These are phyloP conservation scores for Alternaria alternata DNA, from an alignment of 2,329 filamentous ascomycete genomes.

Conservation along the genomic window DNA sequence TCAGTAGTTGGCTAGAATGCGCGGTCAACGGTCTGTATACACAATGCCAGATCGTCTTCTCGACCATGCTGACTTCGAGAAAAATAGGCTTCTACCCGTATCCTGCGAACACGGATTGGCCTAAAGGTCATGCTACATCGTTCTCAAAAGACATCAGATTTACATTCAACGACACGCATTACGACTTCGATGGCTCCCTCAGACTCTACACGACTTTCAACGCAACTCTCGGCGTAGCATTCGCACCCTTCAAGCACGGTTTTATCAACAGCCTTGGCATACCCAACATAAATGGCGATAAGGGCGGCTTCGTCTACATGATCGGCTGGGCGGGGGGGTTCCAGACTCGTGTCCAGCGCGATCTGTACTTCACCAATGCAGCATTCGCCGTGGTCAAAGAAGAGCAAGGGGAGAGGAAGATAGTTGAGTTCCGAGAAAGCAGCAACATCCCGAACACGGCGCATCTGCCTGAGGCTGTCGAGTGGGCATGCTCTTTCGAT, in stretches of 20 bases:
- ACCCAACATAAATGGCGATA: conserved; percentile 41
- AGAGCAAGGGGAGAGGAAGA: conserved; percentile 34
- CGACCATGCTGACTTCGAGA: background rate
- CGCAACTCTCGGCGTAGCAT: conserved; percentile 34
- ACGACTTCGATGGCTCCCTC: conserved; percentile 41
- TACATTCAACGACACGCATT: conserved; percentile 45
- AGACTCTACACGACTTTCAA: conserved; percentile 41
- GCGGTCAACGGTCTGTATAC: conserved; percentile 36
- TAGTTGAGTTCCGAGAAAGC: conserved; percentile 44
- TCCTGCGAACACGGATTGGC: conserved; percentile 43
- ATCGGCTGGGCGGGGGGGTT: conserved; percentile 45
- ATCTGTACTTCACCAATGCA: conserved; percentile 43
- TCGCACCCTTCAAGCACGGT: conserved; percentile 42
- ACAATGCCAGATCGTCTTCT: background rate
- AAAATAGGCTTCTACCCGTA: conserved; percentile 42
- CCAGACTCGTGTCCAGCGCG: conserved; percentile 27
- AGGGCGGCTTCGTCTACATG: conserved; percentile 44
- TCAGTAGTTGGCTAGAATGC: conserved; percentile 44
- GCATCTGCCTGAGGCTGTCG: conserved; percentile 29
- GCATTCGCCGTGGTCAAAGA: conserved; percentile 41
- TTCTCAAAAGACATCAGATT: conserved; percentile 40
- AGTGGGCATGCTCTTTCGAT: conserved; percentile 36
- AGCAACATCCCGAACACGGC: conserved; percentile 43
- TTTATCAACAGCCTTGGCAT: conserved; percentile 39
- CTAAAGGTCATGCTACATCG: conserved; percentile 27